Evolutionary conservation across 2,329 filamentous ascomycete genomes (phyloP), one percentile per base, ranked within the genome.

Genomic region (Kalmusia sp.): DNA sequence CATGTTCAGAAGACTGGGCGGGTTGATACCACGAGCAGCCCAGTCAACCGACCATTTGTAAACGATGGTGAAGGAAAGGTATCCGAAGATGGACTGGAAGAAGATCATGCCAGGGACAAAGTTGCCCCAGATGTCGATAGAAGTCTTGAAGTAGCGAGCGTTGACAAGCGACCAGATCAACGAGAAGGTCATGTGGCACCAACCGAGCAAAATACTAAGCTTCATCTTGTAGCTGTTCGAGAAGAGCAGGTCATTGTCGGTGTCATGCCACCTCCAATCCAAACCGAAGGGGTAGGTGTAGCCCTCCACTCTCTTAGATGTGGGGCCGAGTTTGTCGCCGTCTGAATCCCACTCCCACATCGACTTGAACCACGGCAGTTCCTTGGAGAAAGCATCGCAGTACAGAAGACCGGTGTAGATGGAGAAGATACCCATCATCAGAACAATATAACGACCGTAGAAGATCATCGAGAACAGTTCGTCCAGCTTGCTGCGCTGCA

Each of bases 221-320:
- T 99, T 99, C 95, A 99, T 99, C 87, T 99, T 99, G 84, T 95
- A 96, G 77, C 91, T 96, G 88, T 99, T 99, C 74, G 87, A 90
- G 80, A 99, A 99, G 44, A 99, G 84, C 17, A 99, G 83, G 56
- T 96, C 90, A 69, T 99, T 99, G 68, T 98, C 93, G 11, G 92
- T 90, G 55, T 90, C 92, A 74, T 99, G 96, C 95, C 95, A 99
- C 70, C 89, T 90, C 87, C 89, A 96, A 72, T 99, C 95, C 55
- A 99, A 79, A 63, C 95, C 95, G 70, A 99, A 96, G 14, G 96
- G 93, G 74, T 97, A 99, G 46, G 92, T 89, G 77, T 97, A 93
- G 54, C 84, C 84, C 41, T 86, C 79, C 52, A 96, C 71, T 2
- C 80, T 83, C 35, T 82, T 78, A 34, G 88, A 92, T 15, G 79